Evolutionary conservation across 805 yeast species (phyloP).

Genomic region (Starmerella ratchasimensis): DNA sequence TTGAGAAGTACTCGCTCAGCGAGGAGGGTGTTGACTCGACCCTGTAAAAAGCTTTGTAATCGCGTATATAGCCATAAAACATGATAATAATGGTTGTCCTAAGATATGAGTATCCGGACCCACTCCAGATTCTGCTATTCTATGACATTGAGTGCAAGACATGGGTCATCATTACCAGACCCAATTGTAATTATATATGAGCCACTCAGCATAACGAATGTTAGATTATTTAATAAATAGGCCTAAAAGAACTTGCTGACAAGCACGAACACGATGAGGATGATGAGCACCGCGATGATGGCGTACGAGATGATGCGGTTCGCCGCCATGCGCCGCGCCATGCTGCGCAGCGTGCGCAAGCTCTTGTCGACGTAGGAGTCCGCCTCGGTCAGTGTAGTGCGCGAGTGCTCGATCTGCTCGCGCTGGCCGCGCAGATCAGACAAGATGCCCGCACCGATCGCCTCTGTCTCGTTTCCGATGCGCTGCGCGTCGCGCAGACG

Average conservation of each 20-base stretch:
- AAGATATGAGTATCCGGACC: too few relatives aligned
- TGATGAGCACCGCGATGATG: constrained; percentile 72
- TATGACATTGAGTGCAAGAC: too few relatives aligned
- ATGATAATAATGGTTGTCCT: too few relatives aligned
- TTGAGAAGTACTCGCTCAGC: constrained; percentile 15
- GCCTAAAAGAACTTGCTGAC: constrained; percentile 61
- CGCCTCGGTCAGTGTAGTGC: constrained; percentile 78
- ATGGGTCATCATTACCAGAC: too few relatives aligned
- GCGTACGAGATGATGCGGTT: constrained; percentile 83
- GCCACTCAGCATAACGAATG: too few relatives aligned
- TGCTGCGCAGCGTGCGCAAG: constrained; percentile 68
- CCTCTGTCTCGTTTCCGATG: constrained; percentile 83
- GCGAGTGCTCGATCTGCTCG: constrained; percentile 75
- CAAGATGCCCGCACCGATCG: constrained; percentile 78
- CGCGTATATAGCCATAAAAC: too few relatives aligned
- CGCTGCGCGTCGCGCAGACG: constrained; percentile 78
- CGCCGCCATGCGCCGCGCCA: constrained; percentile 87
- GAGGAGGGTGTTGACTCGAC: constrained; percentile 18
- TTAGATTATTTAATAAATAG: too few relatives aligned
- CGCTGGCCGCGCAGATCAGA: constrained; percentile 83
- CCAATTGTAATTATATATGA: too few relatives aligned
- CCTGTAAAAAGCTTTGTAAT: background rate
- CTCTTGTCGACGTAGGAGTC: constrained; percentile 87
- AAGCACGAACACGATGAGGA: constrained; percentile 68
- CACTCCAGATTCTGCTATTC: too few relatives aligned